Evolutionary conservation across 1,139 yeast species (phyloP), one percentile per base, ranked within the genome.

Genomic region (Magnusiomyces fungicola): DNA sequence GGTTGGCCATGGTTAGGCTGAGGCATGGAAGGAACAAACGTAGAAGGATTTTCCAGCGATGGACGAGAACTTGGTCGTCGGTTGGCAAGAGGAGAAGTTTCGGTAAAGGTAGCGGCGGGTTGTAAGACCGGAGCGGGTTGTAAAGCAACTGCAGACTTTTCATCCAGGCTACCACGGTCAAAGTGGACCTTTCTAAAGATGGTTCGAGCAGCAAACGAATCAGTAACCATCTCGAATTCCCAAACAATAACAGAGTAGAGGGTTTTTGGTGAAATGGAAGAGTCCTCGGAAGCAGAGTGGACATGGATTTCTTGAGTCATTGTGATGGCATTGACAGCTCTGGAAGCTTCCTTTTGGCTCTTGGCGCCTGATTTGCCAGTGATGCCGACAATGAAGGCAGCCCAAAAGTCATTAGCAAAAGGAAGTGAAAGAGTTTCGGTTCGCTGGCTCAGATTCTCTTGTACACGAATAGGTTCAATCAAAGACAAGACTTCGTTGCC

Each of bases 381-480:
- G 54, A 68, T 62, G 9, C 70, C 69, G 27, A 57, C 57, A 38
- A 68, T 56, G 53, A 68, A 68, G 19, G 70, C 71, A 2, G 64
- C 59, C 71, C 71, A 68, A 53, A 68, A 68, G 49, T 68, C 72
- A 21, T 63, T 57, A 18, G 70, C 63, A 56, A 67, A 68, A 12
- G 71, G 71, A 18, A 69, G 58, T 36, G 47, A 55, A 14, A 68
- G 57, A 45, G 63, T 62, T 50, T 67, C 70, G 23, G 60, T 55
- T 37, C 66, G 60, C 21, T 62, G 62, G 24, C 57, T 53, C 18
- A 59, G 49, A 48, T 58, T 57, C 46, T 60, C 62, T 41, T 58
- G 58, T 43, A 55, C 55, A 2, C 59, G 56, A n/a, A 64, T 61
- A 12, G 60, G 50, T 41, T 64, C 66, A 34, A 56, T 55, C 27